Base-by-base conservation (phyloP, 83 land plant genomes). In the Diphasiastrum complanatum region DNA sequence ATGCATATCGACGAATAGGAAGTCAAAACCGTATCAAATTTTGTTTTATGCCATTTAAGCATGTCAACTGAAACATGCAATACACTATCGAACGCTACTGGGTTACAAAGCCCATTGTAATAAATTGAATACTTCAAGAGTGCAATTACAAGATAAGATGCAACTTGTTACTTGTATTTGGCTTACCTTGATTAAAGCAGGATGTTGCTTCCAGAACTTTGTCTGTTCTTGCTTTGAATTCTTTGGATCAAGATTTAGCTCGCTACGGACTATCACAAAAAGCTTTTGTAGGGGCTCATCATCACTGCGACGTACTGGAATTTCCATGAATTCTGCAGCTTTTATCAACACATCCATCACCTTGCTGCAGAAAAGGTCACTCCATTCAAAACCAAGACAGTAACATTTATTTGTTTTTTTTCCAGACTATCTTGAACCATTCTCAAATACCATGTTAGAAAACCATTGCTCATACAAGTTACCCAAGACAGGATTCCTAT, bases 171-270 rank as follows among this genome's bases (percentile, higher is more conserved):
- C 24, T 30, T 11, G 14, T 47, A 47, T 22, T 38, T 65, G 10
- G 28, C 14, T 8, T 51, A 87, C 99, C 86, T 93, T 93, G 8
- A 89, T 83, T 58, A 86, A 35, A 12, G 92, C 80, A 16, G 99
- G 99, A 62, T 93, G 92, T 63, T 79, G 79, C 78, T 89, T 93
- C 99, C 96, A 89, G 67, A 93, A 93, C 73, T 93, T 93, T 22
- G 89, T 89, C 65, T 93, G 96, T 66, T 93, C 99, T 73, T 86
- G 85, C 70, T 75, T 81, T 35, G 86, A 80, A 69, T 84, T 93
- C 61, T 89, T 93, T 23, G 84, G 78, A 71, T 93, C 69, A 37
- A 93, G 51, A 59, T 85, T 85, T 40, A 93, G 77, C 51, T 93
- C 99, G 74, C 96, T 89, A 30, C 96, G 84, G 25, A 93, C 99